phyloP scores from a whole-genome alignment of 2,329 filamentous ascomycete genomes.

The Fusarium oxysporum region DNA sequence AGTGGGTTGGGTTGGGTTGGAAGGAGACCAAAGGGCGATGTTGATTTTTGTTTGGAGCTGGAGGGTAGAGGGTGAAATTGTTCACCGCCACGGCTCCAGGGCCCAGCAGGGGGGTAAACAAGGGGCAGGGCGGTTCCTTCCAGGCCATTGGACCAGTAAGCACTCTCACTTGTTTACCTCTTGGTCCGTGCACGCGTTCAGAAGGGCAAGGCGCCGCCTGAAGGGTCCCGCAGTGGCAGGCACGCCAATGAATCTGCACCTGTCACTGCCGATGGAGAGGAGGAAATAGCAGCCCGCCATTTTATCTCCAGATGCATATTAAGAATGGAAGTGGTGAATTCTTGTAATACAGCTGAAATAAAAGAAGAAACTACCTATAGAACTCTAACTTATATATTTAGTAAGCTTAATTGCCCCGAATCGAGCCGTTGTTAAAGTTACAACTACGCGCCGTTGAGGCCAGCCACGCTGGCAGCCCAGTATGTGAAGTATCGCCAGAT shows the following conservation, averaged over 20 bases:
- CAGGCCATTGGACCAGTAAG: constrained; percentile 33
- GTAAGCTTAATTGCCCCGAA: neutral
- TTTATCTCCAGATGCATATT: constrained; percentile 2
- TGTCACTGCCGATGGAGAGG: constrained; percentile 11
- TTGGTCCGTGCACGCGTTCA: constrained; percentile 45
- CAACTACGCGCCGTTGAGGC: constrained; percentile 16
- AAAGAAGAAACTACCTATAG: neutral
- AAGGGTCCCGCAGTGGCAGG: constrained; percentile 33
- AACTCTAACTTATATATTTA: neutral
- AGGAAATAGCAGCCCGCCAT: constrained; percentile 8
- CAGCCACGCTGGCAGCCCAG: constrained; percentile 33
- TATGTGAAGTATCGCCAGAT: constrained; percentile 24
- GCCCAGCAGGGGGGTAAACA: constrained; percentile 39
- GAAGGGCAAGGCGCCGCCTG: constrained; percentile 46
- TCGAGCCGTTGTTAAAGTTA: neutral
- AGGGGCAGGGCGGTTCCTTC: constrained; percentile 44
- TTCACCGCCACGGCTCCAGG: constrained; percentile 52
- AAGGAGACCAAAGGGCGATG: constrained; percentile 43
- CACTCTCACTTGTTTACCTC: constrained; percentile 52
- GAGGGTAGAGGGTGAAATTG: constrained; percentile 43
- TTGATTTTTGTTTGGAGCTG: constrained; percentile 53
- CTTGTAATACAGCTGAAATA: too few relatives aligned
- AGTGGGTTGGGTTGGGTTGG: constrained; percentile 45
- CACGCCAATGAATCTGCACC: constrained; percentile 23
- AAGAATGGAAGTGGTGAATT: neutral